Evolutionary conservation across 768 basidiomycete species (phyloP).

Genomic region (Kwoniella heveanensis): DNA sequence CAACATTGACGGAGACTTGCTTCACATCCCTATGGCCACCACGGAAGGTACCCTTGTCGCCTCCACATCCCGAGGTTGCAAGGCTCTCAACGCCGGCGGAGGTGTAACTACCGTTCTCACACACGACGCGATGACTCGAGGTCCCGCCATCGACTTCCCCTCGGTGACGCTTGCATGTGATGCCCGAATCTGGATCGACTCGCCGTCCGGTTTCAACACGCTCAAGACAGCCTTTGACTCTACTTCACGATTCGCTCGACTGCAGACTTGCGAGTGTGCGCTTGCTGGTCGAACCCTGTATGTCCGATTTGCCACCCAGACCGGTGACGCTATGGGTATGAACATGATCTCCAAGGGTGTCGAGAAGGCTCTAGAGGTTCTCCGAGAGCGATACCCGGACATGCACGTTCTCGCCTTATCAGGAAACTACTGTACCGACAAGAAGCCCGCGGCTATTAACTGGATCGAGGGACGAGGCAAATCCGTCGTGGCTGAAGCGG

Average conservation of each 20-base stretch:
- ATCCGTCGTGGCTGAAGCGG: constrained; percentile 93
- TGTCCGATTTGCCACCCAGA: constrained; percentile 88
- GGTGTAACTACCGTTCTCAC: constrained; percentile 92
- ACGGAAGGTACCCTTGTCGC: constrained; percentile 99
- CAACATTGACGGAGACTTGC: constrained; percentile 77
- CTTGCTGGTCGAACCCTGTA: constrained; percentile 92
- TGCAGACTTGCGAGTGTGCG: constrained; percentile 81
- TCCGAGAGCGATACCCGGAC: constrained; percentile 74
- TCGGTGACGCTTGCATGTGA: constrained; percentile 73
- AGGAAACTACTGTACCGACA: constrained; percentile 99
- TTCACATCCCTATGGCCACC: constrained; percentile 97
- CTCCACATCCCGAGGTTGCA: constrained; percentile 94
- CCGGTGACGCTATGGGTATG: constrained; percentile 99
- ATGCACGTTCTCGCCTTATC: constrained; percentile 89
- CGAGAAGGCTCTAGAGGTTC: constrained; percentile 82
- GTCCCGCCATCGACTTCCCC: constrained; percentile 97
- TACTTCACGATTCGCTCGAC: constrained; percentile 86
- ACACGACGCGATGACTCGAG: constrained; percentile 94
- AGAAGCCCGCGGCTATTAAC: constrained; percentile 99
- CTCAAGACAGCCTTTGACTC: constrained; percentile 87
- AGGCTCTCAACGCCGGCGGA: constrained; percentile 93
- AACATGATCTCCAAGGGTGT: constrained; percentile 99
- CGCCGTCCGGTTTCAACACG: constrained; percentile 71
- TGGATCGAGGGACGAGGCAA: constrained; percentile 99
- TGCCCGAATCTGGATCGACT: constrained; percentile 85